Evolutionary conservation across 306 rosid genomes (phyloP), one percentile per base, ranked within the genome.

Genomic region (Macrotyloma uniflorum): DNA sequence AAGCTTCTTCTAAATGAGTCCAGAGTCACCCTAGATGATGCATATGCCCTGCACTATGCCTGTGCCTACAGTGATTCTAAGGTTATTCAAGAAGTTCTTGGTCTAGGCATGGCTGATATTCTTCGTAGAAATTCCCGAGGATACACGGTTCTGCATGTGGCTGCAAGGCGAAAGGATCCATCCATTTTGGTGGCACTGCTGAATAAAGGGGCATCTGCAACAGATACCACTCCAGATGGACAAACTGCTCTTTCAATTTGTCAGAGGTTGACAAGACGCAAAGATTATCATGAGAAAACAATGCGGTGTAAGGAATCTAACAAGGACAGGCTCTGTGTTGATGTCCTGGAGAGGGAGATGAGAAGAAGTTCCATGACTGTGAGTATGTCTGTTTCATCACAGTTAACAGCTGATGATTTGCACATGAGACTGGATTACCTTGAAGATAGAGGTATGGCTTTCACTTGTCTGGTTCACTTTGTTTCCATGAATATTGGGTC

Each of bases 131-230:
- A 90, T 76, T 32, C 79, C 0, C 81, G 96, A 5, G 96, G 96
- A 26, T 86, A 87, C 68, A 84, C 96, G 0, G 90, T 88, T 66
- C 97, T 93, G 55, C 99, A 95, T 47, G 85, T 93, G 79, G 99
- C 98, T 18, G 98, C 99, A 33, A 87, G 96, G 80, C 90, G 99
- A 15, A 93, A 90, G 82, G 91, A 88, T 76, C 98, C 91, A 40
- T 82, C 93, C 11, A 79, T 95, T 65, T 82, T 95, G 59, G 88
- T 90, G 13, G 88, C 96, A 10, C 86, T 93, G 30, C 74, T 96
- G 82, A 90, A 68, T 6, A 85, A 82, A 59, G 94, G 97, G 66
- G 93, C 98, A 8, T 70, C 84, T 81, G 91, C 91, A 58, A 76
- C 84, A 68, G 92, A 85, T 68, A 75, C 78, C 67, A 93, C 98